Conservation (phyloP, 352 stramenopile species). For the Phytophthora lateralis region DNA sequence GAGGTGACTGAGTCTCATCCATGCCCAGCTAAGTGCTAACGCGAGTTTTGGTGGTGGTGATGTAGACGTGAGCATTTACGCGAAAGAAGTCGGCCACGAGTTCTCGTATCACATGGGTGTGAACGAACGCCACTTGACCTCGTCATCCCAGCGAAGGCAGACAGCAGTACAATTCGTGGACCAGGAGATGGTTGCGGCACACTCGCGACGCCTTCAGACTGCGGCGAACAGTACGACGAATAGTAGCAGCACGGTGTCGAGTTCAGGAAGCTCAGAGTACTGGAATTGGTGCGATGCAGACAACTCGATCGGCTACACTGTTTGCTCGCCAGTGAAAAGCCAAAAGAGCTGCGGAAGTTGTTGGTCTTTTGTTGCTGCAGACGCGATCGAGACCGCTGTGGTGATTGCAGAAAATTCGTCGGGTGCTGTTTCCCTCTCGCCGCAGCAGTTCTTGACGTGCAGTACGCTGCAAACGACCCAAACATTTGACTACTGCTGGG, state of each 20-base stretch:
- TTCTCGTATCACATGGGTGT: slow-evolving; percentile 81
- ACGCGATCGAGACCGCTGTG: slow-evolving; percentile 83
- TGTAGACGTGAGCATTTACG: slow-evolving; percentile 70
- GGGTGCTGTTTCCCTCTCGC: slow-evolving; percentile 65
- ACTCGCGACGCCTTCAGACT: slow-evolving; percentile 32
- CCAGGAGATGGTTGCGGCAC: slow-evolving; percentile 48
- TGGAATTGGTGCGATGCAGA: slow-evolving; percentile 78
- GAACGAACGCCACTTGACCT: slow-evolving; percentile 62
- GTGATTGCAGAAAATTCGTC: slow-evolving; percentile 65
- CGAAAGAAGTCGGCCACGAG: slow-evolving; percentile 51
- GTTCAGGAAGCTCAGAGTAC: slow-evolving; percentile 28
- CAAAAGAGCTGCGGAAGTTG: slow-evolving; percentile 83
- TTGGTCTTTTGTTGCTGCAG: slow-evolving; percentile 80
- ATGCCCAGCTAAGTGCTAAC: slow-evolving; percentile 6
- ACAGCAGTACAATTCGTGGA: slow-evolving; percentile 64
- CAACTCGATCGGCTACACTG: slow-evolving; percentile 61
- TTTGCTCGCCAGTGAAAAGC: slow-evolving; percentile 80
- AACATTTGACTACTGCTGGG: slow-evolving; percentile 85
- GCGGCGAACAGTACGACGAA: slow-evolving; percentile 23
- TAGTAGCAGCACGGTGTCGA: slow-evolving; percentile 28
- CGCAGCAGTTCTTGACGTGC: slow-evolving; percentile 81
- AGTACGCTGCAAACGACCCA: slow-evolving; percentile 68
- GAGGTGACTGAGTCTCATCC: neutral
- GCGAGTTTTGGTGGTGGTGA: slow-evolving; percentile 1
- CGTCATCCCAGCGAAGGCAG: slow-evolving; percentile 36